Base-by-base conservation (phyloP, 2,329 filamentous ascomycete species). In the Escovopsis sp. region DNA sequence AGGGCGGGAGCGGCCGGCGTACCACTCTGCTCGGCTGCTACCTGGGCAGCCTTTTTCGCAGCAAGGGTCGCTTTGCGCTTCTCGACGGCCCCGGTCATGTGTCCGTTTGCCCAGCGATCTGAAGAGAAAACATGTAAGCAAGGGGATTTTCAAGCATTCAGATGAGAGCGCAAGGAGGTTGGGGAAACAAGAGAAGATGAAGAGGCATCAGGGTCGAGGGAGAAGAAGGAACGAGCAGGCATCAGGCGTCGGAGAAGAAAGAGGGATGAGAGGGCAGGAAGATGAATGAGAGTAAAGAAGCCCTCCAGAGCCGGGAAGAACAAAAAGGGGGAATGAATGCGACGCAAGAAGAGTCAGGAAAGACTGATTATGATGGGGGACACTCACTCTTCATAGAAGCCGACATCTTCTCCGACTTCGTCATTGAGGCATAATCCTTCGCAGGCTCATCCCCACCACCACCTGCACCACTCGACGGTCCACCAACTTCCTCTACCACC, bases 391-490 rank as follows among this genome's bases (percentile, higher is more conserved):
- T 72, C 71, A 76, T 76, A 3, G 70, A 74, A 14, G 63, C 64
- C n/a, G 67, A 72, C 70, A 76, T 75, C 60, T 76, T 76, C 54
- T 76, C 70, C 21, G 68, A 72, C 56, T 76, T 76, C 33, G 68
- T 74, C 70, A 75, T 74, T 30, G 65, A 61, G 26, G 66, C 65
- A 45, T 75, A 75, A 35, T 72, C 68, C 55, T 74, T 73, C 32
- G 44, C 49, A 14, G 50, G 46, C 39, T 66, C 60, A 18, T 63
- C 61, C 12, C 47, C 53, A n/a, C n/a, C n/a, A n/a, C n/a, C n/a
- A n/a, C n/a, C n/a, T n/a, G n/a, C n/a, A n/a, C n/a, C n/a, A n/a
- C n/a, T n/a, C n/a, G n/a, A n/a, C n/a, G n/a, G n/a, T n/a, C n/a
- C n/a, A n/a, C n/a, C n/a, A n/a, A n/a, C n/a, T 10, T 57, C 55